Evolutionary conservation across 768 basidiomycete species (phyloP).

Genomic region (Gymnopilus junonius): DNA sequence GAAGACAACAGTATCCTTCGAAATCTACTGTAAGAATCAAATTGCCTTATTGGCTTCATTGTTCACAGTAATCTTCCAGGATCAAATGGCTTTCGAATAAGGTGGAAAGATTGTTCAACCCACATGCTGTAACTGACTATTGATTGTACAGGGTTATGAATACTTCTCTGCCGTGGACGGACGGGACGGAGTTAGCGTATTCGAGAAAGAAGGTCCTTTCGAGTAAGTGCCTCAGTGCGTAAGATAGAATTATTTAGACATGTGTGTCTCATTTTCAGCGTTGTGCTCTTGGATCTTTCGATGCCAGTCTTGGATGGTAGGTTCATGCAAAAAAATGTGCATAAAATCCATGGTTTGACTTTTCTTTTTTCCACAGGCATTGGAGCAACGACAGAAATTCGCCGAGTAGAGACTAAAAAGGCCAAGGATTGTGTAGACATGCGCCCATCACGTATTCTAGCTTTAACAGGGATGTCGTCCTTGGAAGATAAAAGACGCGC

Average conservation of each 20-base stretch:
- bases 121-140: not conserved
- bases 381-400: constrained; percentile 83
- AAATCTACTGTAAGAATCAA: constrained; percentile 68
- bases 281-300: constrained; percentile 86
- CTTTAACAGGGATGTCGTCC: constrained; percentile 93
- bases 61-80: constrained; percentile 26
- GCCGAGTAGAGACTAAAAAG: constrained; percentile 63
- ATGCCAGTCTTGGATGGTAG: constrained; percentile 93
- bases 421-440: constrained; percentile 31
- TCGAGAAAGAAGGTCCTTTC: constrained; percentile 74
- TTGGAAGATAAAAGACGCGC: constrained; percentile 90
- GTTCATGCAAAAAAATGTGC: constrained; percentile 47
- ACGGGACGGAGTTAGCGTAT: constrained; percentile 79
- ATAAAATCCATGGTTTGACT: not conserved
- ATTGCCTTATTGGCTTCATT: not conserved
- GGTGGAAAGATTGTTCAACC: constrained; percentile 35
- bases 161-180: constrained; percentile 85
- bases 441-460: constrained; percentile 66
- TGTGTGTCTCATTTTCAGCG: constrained; percentile 44
- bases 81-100: constrained; percentile 74
- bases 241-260: not conserved
- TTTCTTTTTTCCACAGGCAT: constrained; percentile 55
- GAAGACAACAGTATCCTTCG: constrained; percentile 92
- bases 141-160: constrained; percentile 60
- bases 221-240: constrained; percentile 61